Conservation (phyloP, 73 alveolate genomes). For the Paramecium bursaria region DNA sequence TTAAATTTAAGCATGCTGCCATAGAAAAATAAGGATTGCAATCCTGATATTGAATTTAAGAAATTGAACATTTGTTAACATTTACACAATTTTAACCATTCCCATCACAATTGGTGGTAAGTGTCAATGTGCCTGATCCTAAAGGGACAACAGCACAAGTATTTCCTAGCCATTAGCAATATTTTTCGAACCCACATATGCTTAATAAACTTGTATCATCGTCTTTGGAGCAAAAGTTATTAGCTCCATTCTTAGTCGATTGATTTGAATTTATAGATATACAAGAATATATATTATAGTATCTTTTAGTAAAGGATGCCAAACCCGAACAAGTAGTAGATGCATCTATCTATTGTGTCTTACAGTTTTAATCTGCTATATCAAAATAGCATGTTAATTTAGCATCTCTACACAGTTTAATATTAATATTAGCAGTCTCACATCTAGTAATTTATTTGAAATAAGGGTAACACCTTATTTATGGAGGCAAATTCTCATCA, state of each 20-base stretch:
- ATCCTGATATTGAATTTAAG: too few species aligned
- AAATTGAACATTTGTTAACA: neutral
- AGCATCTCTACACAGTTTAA: constrained; percentile 13
- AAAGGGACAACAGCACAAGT: neutral
- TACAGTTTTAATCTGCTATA: neutral
- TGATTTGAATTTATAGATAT: neutral
- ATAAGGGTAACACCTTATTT: constrained; percentile 10
- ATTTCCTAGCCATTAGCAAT: neutral
- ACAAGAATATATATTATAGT: constrained; percentile 5
- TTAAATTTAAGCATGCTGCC: neutral
- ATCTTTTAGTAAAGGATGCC: neutral
- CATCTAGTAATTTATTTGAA: neutral
- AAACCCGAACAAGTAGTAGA: neutral
- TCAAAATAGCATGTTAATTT: neutral
- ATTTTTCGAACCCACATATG: neutral
- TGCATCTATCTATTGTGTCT: neutral
- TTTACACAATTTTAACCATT: neutral
- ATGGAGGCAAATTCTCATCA: neutral
- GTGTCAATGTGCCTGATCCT: neutral
- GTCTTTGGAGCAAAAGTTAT: neutral
- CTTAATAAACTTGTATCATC: too few species aligned
- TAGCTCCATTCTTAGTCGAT: neutral
- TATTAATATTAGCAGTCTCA: neutral
- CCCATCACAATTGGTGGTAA: neutral
- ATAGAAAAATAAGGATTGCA: neutral